Percentiles rank a stretch among this genome's conserved stretches.
Evolutionary conservation across 169 alveolate species (phyloP).

Genomic region (Amoebophrya sp.): DNA sequence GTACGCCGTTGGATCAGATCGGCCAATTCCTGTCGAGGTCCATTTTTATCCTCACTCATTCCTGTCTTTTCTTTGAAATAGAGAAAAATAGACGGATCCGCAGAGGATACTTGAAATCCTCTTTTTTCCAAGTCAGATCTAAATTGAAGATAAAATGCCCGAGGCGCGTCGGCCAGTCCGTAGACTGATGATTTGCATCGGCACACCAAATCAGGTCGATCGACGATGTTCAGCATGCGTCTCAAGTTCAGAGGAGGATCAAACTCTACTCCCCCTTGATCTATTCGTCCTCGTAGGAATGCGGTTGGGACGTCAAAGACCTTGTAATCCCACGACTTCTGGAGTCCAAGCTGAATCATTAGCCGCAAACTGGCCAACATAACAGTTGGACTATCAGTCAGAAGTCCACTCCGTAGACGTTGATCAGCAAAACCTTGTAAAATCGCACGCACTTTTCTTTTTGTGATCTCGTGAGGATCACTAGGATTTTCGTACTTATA

Average conservation of each 20-base stretch:
- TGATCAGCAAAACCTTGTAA: neutral
- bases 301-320: neutral
- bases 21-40: too few relatives aligned
- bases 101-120: neutral
- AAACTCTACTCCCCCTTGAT: neutral
- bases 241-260: neutral
- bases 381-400: neutral
- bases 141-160: neutral
- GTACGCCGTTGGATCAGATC: too few relatives aligned
- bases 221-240: neutral
- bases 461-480: neutral
- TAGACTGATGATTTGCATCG: neutral
- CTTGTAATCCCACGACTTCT: neutral
- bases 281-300: neutral
- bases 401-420: neutral
- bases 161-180: neutral
- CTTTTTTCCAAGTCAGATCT: neutral
- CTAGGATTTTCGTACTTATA: neutral
- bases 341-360: neutral
- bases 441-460: neutral
- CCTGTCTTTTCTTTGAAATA: too few relatives aligned
- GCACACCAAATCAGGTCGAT: neutral
- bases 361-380: neutral
- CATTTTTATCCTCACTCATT: too few relatives aligned
- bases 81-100: neutral